phyloP scores from a whole-genome alignment of 2,329 filamentous ascomycete species.

The Pseudopyrenochaeta lycopersici region DNA sequence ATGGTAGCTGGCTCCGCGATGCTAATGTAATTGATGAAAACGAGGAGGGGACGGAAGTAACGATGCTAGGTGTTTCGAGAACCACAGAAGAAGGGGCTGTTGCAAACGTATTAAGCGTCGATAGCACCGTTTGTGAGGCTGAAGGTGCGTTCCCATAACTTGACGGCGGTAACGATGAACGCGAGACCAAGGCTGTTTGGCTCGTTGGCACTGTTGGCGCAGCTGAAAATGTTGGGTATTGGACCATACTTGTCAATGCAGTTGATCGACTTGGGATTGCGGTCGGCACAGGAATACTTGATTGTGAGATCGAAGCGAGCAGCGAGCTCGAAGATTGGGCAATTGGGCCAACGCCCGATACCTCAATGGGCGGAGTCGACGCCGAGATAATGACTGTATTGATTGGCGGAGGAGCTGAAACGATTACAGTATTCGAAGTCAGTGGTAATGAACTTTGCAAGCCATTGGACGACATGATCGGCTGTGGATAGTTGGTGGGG shows the following conservation, averaged over 20 bases:
- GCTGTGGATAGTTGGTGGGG: background rate
- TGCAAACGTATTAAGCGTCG: background rate
- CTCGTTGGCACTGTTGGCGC: conserved; percentile 5
- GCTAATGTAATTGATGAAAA: background rate
- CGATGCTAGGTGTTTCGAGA: background rate
- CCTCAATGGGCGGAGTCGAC: background rate
- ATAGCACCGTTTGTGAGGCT: conserved; percentile 1
- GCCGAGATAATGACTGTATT: background rate
- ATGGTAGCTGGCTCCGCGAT: conserved; percentile 10
- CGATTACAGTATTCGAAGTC: background rate
- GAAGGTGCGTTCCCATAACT: background rate
- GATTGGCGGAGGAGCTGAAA: background rate
- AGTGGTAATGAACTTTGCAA: background rate
- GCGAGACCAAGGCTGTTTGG: conserved; percentile 1
- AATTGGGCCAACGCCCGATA: background rate
- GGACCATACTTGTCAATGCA: background rate
- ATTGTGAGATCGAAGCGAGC: background rate
- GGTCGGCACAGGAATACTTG: background rate
- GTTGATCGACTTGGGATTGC: background rate
- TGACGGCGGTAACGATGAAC: background rate
- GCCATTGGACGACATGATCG: background rate
- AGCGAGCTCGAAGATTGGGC: conserved; percentile 1
- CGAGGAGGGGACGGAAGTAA: background rate
- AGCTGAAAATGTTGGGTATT: background rate
- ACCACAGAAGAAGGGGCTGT: background rate